Evolutionary conservation across 768 basidiomycete genomes (phyloP).

Genomic region (Hygrocybe coccinea): DNA sequence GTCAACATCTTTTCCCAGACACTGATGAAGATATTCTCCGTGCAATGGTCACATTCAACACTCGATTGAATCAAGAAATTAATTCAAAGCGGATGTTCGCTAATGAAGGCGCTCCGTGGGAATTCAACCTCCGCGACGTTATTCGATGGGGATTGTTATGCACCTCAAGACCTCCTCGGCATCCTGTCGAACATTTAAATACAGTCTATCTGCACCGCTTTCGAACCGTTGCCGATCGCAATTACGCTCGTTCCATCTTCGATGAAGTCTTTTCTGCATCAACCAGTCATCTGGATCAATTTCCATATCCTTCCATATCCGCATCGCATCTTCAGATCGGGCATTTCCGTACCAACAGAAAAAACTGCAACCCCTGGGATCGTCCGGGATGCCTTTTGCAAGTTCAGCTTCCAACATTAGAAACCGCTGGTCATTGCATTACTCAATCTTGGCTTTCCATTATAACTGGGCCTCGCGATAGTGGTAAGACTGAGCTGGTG

Average conservation of each 20-base stretch:
- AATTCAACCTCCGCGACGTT: conserved; percentile 95
- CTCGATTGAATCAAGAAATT: conserved; percentile 61
- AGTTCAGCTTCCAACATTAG: conserved; percentile 57
- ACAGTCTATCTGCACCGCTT: conserved; percentile 84
- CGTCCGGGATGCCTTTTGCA: conserved; percentile 54
- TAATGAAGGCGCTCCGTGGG: conserved; percentile 86
- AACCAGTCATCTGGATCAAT: conserved; percentile 18
- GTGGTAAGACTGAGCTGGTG: conserved; percentile 78
- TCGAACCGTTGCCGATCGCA: conserved; percentile 64
- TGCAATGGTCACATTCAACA: conserved; percentile 81
- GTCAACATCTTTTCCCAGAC: conserved; percentile 64
- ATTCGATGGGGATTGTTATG: conserved; percentile 74
- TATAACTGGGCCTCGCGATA: conserved; percentile 64
- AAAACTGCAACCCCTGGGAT: conserved; percentile 29
- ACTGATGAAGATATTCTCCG: conserved; percentile 50
- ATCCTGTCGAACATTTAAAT: conserved; percentile 62
- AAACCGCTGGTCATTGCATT: conserved; percentile 71
- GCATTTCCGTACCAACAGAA: conserved; percentile 42
- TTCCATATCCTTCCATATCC: conserved; percentile 42
- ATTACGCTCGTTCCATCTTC: conserved; percentile 48
- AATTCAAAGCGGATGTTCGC: conserved; percentile 63
- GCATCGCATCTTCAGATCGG: conserved; percentile 61
- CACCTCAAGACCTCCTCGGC: conserved; percentile 25
- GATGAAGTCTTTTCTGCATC: conserved; percentile 43
- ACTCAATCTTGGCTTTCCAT: conserved; percentile 85